These are phyloP conservation scores for Globisporangium alternatum DNA, from an alignment of 352 stramenopile species.

Conservation along the genomic window DNA sequence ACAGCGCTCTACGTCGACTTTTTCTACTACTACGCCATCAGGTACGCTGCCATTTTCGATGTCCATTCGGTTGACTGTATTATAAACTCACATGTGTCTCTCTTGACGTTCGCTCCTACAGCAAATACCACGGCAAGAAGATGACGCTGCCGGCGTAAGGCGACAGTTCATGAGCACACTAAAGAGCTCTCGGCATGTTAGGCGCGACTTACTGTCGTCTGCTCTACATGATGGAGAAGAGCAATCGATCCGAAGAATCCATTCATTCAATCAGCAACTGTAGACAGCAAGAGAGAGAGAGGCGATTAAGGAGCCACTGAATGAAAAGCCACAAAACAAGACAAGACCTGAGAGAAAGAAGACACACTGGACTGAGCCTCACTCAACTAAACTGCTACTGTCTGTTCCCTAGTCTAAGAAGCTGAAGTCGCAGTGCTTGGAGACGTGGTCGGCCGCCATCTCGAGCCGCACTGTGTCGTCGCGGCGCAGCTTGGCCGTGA, in stretches of 20 bases:
- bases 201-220: neutral
- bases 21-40: constrained; percentile 99
- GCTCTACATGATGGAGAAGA: neutral
- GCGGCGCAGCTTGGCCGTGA: constrained; percentile 79
- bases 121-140: constrained; percentile 91
- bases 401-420: constrained; percentile 41
- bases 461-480: constrained; percentile 75
- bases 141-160: constrained; percentile 85
- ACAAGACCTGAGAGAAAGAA: neutral
- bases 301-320: neutral
- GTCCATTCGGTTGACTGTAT: constrained; percentile 10
- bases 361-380: neutral
- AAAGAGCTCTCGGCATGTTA: constrained; percentile 6
- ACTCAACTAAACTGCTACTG: neutral
- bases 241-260: neutral
- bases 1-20: constrained; percentile 99
- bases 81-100: neutral
- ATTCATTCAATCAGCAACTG: constrained; percentile 13
- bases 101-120: constrained; percentile 19
- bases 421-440: constrained; percentile 80
- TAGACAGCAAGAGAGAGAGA: constrained; percentile 12
- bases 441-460: constrained; percentile 77
- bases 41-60: constrained; percentile 28
- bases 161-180: neutral
- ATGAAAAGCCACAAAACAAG: neutral